Percentiles rank a stretch among this genome's conserved stretches.
Conservation (phyloP, 768 basidiomycete genomes). For the Leucosporidium yakuticum region DNA sequence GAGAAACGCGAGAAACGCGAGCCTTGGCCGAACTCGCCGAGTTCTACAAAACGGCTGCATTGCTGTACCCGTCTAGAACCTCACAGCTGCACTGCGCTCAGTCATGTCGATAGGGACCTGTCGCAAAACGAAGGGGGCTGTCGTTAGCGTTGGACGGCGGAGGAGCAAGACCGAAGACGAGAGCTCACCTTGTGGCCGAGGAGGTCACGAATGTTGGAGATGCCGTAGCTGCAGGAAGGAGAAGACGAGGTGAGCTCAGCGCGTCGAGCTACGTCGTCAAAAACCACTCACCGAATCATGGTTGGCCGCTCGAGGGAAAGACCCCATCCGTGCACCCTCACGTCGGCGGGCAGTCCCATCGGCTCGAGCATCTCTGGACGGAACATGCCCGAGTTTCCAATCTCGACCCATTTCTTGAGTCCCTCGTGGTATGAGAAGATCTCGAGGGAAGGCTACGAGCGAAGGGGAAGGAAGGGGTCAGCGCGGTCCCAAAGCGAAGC, state of each 20-base stretch:
- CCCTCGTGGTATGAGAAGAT: constrained; percentile 97
- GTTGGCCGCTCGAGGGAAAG: constrained; percentile 90
- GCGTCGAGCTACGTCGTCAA: no score
- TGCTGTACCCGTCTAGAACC: constrained; percentile 33
- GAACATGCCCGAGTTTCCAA: constrained; percentile 96
- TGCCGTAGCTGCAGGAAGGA: constrained; percentile 64
- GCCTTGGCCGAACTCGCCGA: no score
- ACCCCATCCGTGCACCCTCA: constrained; percentile 96
- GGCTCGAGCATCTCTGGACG: constrained; percentile 98
- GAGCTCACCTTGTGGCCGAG: constrained; percentile 94
- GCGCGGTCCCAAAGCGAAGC: constrained; percentile 5
- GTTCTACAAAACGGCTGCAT: no score
- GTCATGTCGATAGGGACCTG: constrained; percentile 38
- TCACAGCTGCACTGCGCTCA: constrained; percentile 36
- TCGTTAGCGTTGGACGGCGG: not conserved
- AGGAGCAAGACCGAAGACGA: constrained; percentile 41
- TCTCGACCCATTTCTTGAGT: constrained; percentile 91
- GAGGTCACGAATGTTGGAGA: constrained; percentile 91
- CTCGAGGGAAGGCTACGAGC: constrained; percentile 76
- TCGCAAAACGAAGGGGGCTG: not conserved
- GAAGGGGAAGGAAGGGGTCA: constrained; percentile 13
- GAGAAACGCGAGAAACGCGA: no score
- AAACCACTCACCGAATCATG: constrained; percentile 78
- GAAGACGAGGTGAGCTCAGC: not conserved
- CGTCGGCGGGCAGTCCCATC: constrained; percentile 95